Percentiles rank a stretch among this genome's conserved stretches.
These are phyloP conservation scores for Oemleria cerasiformis DNA, from an alignment of 306 rosid species.

Conservation along the genomic window DNA sequence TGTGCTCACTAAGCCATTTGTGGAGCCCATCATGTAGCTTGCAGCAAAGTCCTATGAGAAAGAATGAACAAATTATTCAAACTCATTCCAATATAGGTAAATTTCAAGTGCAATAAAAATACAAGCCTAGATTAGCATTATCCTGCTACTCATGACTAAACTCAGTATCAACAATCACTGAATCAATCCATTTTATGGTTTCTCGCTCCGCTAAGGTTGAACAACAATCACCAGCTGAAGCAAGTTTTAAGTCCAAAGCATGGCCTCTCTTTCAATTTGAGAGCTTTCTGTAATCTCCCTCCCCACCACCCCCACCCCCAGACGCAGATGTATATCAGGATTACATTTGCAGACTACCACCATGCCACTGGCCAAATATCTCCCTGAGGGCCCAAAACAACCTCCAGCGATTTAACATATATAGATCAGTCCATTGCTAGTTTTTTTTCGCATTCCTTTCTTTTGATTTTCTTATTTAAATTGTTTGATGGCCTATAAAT, in stretches of 20 bases:
- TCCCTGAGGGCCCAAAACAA: too few species aligned
- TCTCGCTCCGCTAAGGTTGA: too few species aligned
- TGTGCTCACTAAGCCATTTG: constrained; percentile 25
- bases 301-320: too few species aligned
- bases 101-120: constrained; percentile 11
- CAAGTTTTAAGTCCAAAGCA: background rate
- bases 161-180: background rate
- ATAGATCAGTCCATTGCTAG: too few species aligned
- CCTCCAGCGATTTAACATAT: too few species aligned
- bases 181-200: background rate
- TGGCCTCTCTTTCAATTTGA: background rate
- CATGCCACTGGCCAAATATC: too few species aligned
- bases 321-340: too few species aligned
- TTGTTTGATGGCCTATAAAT: too few species aligned
- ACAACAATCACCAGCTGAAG: too few species aligned
- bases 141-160: constrained; percentile 1
- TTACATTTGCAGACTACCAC: too few species aligned
- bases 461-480: too few species aligned
- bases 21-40: constrained; percentile 50
- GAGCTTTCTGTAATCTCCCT: background rate
- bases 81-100: background rate
- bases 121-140: background rate
- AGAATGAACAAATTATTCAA: constrained; percentile 18
- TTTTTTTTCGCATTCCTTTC: too few species aligned
- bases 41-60: constrained; percentile 39